phyloP scores from a whole-genome alignment of 208 protist species.

The Crithidia sp. region DNA sequence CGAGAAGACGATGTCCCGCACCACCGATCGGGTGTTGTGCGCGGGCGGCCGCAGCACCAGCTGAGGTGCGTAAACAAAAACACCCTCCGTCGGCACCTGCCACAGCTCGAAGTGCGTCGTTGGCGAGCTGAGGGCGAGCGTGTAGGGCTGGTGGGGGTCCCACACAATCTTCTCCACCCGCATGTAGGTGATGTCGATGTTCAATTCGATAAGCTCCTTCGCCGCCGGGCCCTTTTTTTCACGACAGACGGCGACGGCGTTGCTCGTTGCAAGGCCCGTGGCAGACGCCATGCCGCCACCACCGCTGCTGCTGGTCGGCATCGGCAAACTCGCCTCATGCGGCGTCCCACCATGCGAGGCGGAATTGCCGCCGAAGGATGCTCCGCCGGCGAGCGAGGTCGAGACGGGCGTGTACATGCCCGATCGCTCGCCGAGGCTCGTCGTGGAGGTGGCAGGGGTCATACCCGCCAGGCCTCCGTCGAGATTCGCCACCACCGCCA shows the following conservation, averaged over 20 bases:
- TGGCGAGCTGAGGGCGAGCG: constrained; percentile 74
- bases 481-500: constrained; percentile 46
- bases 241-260: constrained; percentile 21
- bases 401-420: constrained; percentile 29
- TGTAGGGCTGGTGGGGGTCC: constrained; percentile 87
- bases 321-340: constrained; percentile 15
- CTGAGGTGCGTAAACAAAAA: constrained; percentile 55
- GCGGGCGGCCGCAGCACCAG: constrained; percentile 77
- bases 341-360: constrained; percentile 28
- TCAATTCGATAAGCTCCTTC: constrained; percentile 73
- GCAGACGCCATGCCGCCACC: not conserved
- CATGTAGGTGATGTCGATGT: constrained; percentile 69
- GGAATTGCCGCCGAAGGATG: constrained; percentile 7
- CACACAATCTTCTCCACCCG: constrained; percentile 81
- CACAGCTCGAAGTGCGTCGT: constrained; percentile 86
- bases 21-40: constrained; percentile 54
- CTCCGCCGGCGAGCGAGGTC: constrained; percentile 15
- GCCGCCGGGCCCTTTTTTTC: constrained; percentile 30
- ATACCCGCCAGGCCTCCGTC: constrained; percentile 23
- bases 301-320: constrained; percentile 9
- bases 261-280: not conserved
- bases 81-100: constrained; percentile 55
- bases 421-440: constrained; percentile 28
- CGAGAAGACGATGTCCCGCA: constrained; percentile 78
- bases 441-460: constrained; percentile 27